A percentile compares a stretch with the other conserved stretches of the same genome.
phyloP scores from a whole-genome alignment of 1,284 basidiomycete genomes.

The Leccinum colubrinum region DNA sequence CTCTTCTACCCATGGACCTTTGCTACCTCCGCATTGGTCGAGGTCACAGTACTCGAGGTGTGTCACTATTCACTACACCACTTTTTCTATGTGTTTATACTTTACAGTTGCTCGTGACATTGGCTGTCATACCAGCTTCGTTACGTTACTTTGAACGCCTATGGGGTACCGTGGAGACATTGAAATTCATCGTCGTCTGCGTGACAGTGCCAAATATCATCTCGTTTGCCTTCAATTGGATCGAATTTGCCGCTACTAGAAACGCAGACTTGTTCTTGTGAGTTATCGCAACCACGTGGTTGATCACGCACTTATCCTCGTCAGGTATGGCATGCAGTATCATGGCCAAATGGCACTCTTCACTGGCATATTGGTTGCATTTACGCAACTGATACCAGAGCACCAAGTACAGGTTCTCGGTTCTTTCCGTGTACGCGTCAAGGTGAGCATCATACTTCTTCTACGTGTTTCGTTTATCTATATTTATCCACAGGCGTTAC shows the following conservation, averaged over 20 bases:
- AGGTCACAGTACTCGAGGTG: slow-evolving; percentile 83
- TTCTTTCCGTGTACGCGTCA: slow-evolving; percentile 83
- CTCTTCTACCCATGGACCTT: slow-evolving; percentile 94
- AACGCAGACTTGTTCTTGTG: slow-evolving; percentile 75
- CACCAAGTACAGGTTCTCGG: slow-evolving; percentile 95
- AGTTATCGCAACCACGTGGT: slow-evolving; percentile 33
- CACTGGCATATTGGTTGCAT: slow-evolving; percentile 88
- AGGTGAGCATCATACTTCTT: slow-evolving; percentile 51
- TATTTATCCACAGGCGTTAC: slow-evolving; percentile 62
- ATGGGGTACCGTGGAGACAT: slow-evolving; percentile 86
- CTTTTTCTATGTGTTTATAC: slow-evolving; percentile 16
- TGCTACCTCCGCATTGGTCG: slow-evolving; percentile 83
- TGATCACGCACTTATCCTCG: slow-evolving; percentile 9
- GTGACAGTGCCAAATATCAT: slow-evolving; percentile 87
- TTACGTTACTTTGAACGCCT: slow-evolving; percentile 90
- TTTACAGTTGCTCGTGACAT: slow-evolving; percentile 70
- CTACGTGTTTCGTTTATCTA: slow-evolving; percentile 1
- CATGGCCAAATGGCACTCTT: slow-evolving; percentile 94
- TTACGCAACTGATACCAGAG: slow-evolving; percentile 96
- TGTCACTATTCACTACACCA: slow-evolving; percentile 28
- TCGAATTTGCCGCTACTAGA: slow-evolving; percentile 69
- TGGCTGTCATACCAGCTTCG: slow-evolving; percentile 79
- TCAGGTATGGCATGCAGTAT: slow-evolving; percentile 84
- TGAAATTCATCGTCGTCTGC: slow-evolving; percentile 83
- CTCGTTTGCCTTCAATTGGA: slow-evolving; percentile 78